phyloP scores from a whole-genome alignment of 805 yeast species.

The Candida pseudofarinosa region DNA sequence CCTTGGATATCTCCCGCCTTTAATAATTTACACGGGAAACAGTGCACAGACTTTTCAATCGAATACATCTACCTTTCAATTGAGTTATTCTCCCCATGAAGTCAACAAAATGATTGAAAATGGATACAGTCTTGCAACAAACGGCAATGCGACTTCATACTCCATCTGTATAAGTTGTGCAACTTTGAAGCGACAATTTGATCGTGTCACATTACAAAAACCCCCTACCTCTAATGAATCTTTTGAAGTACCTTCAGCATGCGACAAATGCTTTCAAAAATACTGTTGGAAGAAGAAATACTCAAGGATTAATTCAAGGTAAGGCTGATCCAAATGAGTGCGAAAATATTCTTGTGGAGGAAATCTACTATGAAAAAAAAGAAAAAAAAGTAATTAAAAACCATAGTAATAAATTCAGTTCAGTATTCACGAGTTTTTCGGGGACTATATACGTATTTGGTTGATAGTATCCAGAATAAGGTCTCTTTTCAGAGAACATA shows the following conservation, averaged over 20 bases:
- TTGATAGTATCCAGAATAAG: too few species aligned
- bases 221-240: conserved; percentile 1
- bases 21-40: conserved; percentile 52
- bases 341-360: not conserved
- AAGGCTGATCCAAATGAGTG: not conserved
- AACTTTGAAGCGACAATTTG: conserved; percentile 48
- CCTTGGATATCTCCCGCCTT: conserved; percentile 43
- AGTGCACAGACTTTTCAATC: conserved; percentile 37
- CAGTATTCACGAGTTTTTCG: too few species aligned
- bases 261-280: conserved; percentile 14
- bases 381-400: too few species aligned
- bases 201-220: conserved; percentile 19
- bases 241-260: conserved; percentile 12
- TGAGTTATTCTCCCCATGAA: conserved; percentile 46
- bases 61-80: conserved; percentile 58
- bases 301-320: not conserved
- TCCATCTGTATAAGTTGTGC: conserved; percentile 56
- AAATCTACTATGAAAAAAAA: not conserved
- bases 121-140: conserved; percentile 50
- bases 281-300: conserved; percentile 15
- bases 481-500: too few species aligned
- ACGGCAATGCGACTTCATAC: conserved; percentile 39
- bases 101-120: conserved; percentile 43
- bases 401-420: too few species aligned
- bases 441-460: too few species aligned